These are phyloP conservation scores for Cercospora sesami DNA, from an alignment of 2,329 filamentous ascomycete genomes.

Conservation along the genomic window DNA sequence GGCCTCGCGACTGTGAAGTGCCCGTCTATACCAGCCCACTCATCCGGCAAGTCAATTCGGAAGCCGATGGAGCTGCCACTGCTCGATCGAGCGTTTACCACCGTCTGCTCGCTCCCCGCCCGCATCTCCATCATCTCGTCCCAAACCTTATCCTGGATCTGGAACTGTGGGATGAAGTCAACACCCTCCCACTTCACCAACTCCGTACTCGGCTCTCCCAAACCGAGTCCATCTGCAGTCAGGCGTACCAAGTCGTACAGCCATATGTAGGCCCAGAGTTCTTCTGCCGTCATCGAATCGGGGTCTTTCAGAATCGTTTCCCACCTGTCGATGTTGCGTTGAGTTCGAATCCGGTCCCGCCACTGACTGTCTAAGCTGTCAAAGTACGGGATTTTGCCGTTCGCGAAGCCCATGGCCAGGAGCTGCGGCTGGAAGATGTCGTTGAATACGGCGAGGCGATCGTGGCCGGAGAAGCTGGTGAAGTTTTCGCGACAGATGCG, in stretches of 20 bases:
- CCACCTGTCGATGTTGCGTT: background rate
- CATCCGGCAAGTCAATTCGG: background rate
- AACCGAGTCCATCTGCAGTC: background rate
- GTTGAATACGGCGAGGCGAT: background rate
- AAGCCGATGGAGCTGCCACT: background rate
- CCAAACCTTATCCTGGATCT: background rate
- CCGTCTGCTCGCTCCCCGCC: background rate
- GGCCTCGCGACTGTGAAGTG: background rate
- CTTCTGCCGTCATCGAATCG: background rate
- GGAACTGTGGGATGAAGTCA: background rate
- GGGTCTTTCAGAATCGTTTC: background rate
- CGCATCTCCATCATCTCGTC: background rate
- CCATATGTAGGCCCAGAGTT: background rate
- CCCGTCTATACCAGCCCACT: background rate
- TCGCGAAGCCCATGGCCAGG: background rate
- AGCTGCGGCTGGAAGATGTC: background rate
- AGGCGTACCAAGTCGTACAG: background rate
- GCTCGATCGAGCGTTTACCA: background rate
- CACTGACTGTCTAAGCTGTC: background rate
- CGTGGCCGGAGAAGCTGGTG: too few relatives aligned
- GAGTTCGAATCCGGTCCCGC: background rate
- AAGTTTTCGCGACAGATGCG: background rate
- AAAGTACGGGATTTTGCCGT: background rate
- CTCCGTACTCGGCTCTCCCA: background rate
- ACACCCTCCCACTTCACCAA: background rate